phyloP scores from a whole-genome alignment of 2,329 filamentous ascomycete genomes.

The Penicillium nordicum region DNA sequence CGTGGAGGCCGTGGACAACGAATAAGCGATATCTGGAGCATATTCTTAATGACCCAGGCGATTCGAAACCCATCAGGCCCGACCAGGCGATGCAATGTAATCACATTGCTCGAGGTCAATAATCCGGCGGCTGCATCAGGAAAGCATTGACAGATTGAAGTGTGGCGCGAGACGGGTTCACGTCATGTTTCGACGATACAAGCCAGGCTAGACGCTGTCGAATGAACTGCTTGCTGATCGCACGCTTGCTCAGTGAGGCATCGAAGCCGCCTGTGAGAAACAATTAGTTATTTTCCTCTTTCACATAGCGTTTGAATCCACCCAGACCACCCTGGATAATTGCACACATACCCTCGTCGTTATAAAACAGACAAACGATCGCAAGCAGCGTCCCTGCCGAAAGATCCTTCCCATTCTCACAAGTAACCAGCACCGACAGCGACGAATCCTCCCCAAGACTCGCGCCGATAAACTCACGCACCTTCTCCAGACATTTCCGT shows the following conservation, averaged over 20 bases:
- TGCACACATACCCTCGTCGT: slow-evolving; percentile 55
- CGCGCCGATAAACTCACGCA: slow-evolving; percentile 55
- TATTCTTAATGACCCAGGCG: slow-evolving; percentile 6
- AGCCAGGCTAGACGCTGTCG: slow-evolving; percentile 77
- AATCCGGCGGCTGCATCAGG: slow-evolving; percentile 59
- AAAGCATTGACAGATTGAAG: slow-evolving; percentile 90
- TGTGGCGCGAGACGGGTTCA: slow-evolving; percentile 79
- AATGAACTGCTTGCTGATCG: slow-evolving; percentile 71
- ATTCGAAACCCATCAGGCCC: slow-evolving; percentile 7
- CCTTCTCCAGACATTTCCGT: slow-evolving; percentile 63
- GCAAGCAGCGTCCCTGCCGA: slow-evolving; percentile 75
- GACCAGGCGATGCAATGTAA: slow-evolving; percentile 6
- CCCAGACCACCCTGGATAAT: not conserved
- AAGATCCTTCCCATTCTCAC: slow-evolving; percentile 74
- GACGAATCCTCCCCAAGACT: slow-evolving; percentile 30
- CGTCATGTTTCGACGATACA: slow-evolving; percentile 71
- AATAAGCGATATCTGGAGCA: slow-evolving; percentile 25
- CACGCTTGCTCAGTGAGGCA: slow-evolving; percentile 23
- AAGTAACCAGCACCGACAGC: slow-evolving; percentile 58
- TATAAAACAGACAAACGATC: slow-evolving; percentile 69
- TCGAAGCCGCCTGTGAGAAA: slow-evolving; percentile 30
- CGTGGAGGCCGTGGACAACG: slow-evolving; percentile 47
- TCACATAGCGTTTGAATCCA: slow-evolving; percentile 21
- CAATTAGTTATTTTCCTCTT: slow-evolving; percentile 15
- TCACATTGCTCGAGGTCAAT: slow-evolving; percentile 19